Evolutionary conservation across 345 rosid species (phyloP).

Genomic region (Arabidopsis thaliana): TAIR10.1 NC_003076.8:25585501-25586000

Average conservation of each 20-base stretch:
- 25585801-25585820: conserved; percentile 50
- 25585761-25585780: conserved; percentile 89
- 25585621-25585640: conserved; percentile 84
- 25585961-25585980: neutral
- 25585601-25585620: conserved; percentile 93
- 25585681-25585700: conserved; percentile 60
- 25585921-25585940: conserved; percentile 91
- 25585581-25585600: conserved; percentile 83
- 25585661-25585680: conserved; percentile 78
- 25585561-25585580: conserved; percentile 81
- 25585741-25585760: conserved; percentile 53
- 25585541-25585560: conserved; percentile 85
- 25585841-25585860: conserved; percentile 97
- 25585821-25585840: conserved; percentile 80
- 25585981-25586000: neutral
- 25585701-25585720: conserved; percentile 70
- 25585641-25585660: conserved; percentile 54
- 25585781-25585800: conserved; percentile 93
- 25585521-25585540: conserved; percentile 57
- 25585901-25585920: conserved; percentile 96
- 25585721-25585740: conserved; percentile 86
- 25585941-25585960: neutral
- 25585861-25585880: conserved; percentile 84
- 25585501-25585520: conserved; percentile 78
- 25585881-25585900: conserved; percentile 93